phyloP scores from a whole-genome alignment of 2,329 filamentous ascomycete genomes.

The Pyricularia sp. region DNA sequence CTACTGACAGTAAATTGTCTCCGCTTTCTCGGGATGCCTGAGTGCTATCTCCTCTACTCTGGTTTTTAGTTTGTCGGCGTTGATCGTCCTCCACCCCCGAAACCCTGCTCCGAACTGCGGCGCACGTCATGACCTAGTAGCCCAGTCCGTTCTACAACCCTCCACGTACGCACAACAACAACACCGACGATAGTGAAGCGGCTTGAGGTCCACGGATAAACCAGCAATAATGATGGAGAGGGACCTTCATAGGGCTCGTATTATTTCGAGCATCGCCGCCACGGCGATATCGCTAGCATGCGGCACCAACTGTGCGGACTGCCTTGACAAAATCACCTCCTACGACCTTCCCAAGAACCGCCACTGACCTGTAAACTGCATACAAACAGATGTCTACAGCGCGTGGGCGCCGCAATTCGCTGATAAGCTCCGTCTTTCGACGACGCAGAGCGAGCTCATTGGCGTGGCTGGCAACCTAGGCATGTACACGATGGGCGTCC shows the following conservation, averaged over 20 bases:
- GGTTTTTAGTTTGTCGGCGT: not conserved
- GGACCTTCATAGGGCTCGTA: constrained; percentile 44
- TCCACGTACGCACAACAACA: not conserved
- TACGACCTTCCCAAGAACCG: not conserved
- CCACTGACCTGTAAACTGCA: not conserved
- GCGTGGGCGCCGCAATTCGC: constrained; percentile 97
- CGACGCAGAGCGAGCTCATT: constrained; percentile 90
- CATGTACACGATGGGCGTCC: constrained; percentile 88
- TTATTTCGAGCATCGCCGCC: constrained; percentile 76
- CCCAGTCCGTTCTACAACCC: not conserved
- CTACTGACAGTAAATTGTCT: not conserved
- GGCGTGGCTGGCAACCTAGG: constrained; percentile 79
- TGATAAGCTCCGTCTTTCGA: constrained; percentile 72
- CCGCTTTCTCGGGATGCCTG: not conserved
- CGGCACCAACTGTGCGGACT: constrained; percentile 70
- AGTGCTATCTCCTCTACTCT: not conserved
- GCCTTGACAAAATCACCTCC: not conserved
- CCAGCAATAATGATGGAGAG: constrained; percentile 18
- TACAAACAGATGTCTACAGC: constrained; percentile 84
- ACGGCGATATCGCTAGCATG: constrained; percentile 80
- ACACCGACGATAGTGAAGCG: not conserved
- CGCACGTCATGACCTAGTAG: not conserved
- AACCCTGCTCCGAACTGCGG: not conserved
- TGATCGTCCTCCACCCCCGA: not conserved
- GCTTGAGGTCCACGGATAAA: not conserved